Base-by-base conservation (phyloP, 371 early-diverging fungal genomes). In the Mucor indicus region DNA sequence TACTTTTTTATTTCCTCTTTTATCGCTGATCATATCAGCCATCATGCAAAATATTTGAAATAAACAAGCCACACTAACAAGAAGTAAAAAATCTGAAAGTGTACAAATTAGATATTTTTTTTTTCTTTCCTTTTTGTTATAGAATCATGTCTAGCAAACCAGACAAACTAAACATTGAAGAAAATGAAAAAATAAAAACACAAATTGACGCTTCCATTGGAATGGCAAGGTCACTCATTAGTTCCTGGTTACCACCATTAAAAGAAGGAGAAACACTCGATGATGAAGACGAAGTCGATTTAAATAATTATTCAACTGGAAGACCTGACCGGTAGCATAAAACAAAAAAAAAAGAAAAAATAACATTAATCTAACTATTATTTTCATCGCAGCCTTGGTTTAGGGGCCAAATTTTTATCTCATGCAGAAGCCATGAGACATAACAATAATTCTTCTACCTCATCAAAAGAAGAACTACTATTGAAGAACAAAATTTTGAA, bases 1-100 rank as follows among this genome's bases (percentile, higher is more conserved):
- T 93, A 93, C 67, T 93, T 60, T 57, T 93, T 90, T 40, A 85
- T 93, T 50, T 72, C 79, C 40, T 81, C 86, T 15, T 89, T 93
- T 64, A 77, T 89, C 50, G 73, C 83, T 11, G 89, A 89, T 48
- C 93, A 92, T 55, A 72, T 92, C 35, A 53, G 64, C 1, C 90
- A 87, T 66, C 93, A 92, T 50, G 85, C 79, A 47, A 75, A 78
- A 48, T 38, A 65, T 15, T 62, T 84, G 30, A 69, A 67, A 35
- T 36, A 25, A 21, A 57, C 53, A 44, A 37, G n/a, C n/a, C n/a
- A n/a, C n/a, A n/a, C n/a, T 25, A 44, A 31, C 5, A 25, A 20
- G 41, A 33, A 23, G 19, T 2, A 16, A 53, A 33, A 11, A 4
- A 13, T 33, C n/a, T 33, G 6, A 20, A 32, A 45, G 46, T 38